Percentiles rank a stretch among this genome's conserved stretches.
These are phyloP conservation scores for Leccinellum luteum DNA, from an alignment of 768 basidiomycete species.

Conservation along the genomic window DNA sequence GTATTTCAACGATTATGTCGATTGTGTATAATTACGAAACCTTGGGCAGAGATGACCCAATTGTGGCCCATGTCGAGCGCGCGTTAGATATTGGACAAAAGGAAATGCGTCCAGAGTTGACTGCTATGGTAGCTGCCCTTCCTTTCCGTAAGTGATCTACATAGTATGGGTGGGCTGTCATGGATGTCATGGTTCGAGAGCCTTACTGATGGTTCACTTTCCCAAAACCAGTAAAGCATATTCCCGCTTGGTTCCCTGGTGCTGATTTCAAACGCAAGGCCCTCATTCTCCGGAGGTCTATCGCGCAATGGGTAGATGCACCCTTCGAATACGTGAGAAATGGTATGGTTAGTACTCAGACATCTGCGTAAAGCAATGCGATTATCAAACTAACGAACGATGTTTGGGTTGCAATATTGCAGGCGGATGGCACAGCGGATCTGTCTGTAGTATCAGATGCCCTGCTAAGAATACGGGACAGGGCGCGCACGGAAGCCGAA, in stretches of 20 bases:
- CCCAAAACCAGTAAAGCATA: not conserved
- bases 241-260: not conserved
- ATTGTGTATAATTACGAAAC: not conserved
- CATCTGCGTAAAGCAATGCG: not conserved
- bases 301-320: not conserved
- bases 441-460: not conserved
- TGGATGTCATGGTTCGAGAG: too few species aligned
- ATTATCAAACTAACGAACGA: not conserved
- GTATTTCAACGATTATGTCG: not conserved
- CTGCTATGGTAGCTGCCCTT: conserved; percentile 10
- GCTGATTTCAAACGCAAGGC: not conserved
- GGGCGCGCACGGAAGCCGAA: not conserved
- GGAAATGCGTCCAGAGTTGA: conserved; percentile 3
- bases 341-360: not conserved
- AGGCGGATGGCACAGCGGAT: not conserved
- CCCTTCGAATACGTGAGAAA: not conserved
- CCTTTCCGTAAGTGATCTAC: conserved; percentile 14
- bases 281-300: not conserved
- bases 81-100: not conserved
- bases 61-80: not conserved
- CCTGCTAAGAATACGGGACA: not conserved
- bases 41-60: not conserved
- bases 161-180: too few species aligned
- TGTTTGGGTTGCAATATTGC: not conserved
- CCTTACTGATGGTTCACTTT: not conserved